Evolutionary conservation across 331 rosid species (phyloP), one percentile per base, ranked within the genome.

Genomic region (Ulmus americana): DNA sequence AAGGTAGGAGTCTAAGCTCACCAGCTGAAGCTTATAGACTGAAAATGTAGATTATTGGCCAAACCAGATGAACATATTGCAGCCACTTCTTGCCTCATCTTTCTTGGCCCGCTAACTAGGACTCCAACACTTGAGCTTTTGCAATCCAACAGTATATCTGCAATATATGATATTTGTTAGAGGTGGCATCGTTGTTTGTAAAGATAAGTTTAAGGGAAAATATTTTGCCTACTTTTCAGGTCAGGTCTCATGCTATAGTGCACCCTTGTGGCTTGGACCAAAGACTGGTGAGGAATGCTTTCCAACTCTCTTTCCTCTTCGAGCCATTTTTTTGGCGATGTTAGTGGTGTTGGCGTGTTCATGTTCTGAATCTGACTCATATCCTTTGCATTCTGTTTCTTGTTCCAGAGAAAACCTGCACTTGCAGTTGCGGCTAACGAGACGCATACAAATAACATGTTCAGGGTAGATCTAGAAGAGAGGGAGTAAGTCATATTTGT

Each of bases 11-110:
- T 28, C 35, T 5, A 28, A n/a, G 60, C 6, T 79, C 76, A 83
- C 92, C 86, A 81, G 65, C 70, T 85, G 81, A 85, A 83, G 75
- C 95, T 85, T 49, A 80, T 72, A 60, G 88, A 88, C 62, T 83
- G 70, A 70, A 76, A 83, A 48, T 81, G 81, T 3, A 80, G 51
- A 71, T 81, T 79, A 10, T 74, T 44, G 10, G 65, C 70, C 15
- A 45, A 60, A 46, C 74, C 60, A 48, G 87, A 82, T 20, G 70
- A 58, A 45, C 87, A 88, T 4, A 84, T 73, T n/a, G 78, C 79
- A 22, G 95, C 96, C 66, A 80, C 95, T 61, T 86, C 84, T 13
- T 80, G 88, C 70, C 84, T 86, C 88, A 82, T 68, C 55, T 70
- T 76, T 70, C 69, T 78, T 48, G 94, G 90, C 0, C 88, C 94